Conservation (phyloP, 345 rosid genomes). For the Brassica rapa region DNA sequence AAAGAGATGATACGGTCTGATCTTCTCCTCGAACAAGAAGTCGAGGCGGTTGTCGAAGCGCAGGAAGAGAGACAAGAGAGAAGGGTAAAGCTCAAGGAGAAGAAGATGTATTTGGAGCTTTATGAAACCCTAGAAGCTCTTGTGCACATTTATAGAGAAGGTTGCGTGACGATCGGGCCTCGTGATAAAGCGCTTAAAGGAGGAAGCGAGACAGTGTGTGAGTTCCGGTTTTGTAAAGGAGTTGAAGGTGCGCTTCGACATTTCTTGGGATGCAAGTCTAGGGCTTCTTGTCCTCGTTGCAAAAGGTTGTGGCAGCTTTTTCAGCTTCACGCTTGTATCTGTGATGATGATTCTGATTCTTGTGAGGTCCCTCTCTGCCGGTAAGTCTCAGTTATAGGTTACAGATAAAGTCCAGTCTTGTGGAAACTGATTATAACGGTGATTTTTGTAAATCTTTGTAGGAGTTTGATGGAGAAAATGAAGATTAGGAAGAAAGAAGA, state of each 20-base stretch:
- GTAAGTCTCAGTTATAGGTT: constrained; percentile 35
- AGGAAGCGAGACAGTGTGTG: constrained; percentile 56
- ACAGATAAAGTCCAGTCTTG: not conserved
- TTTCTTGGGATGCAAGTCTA: constrained; percentile 73
- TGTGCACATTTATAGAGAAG: constrained; percentile 81
- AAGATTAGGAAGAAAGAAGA: constrained; percentile 76
- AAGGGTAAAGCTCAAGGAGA: constrained; percentile 59
- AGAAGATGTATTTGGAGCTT: constrained; percentile 63
- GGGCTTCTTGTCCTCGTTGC: constrained; percentile 72
- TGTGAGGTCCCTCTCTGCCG: constrained; percentile 90
- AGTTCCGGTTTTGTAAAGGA: constrained; percentile 81
- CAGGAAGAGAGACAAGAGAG: constrained; percentile 64
- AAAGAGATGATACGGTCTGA: constrained; percentile 64
- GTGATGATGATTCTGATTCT: constrained; percentile 58
- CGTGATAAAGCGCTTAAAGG: constrained; percentile 60
- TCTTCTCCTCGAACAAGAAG: constrained; percentile 80
- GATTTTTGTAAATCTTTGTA: not conserved
- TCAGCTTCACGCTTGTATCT: constrained; percentile 84
- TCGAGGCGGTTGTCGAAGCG: constrained; percentile 67
- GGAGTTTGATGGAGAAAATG: constrained; percentile 71
- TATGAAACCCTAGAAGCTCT: constrained; percentile 88
- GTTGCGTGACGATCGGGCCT: constrained; percentile 89
- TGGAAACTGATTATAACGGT: not conserved
- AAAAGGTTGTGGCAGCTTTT: constrained; percentile 93
- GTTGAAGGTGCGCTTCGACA: constrained; percentile 75